These are phyloP conservation scores for Radiomyces spectabilis DNA, from an alignment of 192 early-diverging fungal genomes.

Conservation along the genomic window DNA sequence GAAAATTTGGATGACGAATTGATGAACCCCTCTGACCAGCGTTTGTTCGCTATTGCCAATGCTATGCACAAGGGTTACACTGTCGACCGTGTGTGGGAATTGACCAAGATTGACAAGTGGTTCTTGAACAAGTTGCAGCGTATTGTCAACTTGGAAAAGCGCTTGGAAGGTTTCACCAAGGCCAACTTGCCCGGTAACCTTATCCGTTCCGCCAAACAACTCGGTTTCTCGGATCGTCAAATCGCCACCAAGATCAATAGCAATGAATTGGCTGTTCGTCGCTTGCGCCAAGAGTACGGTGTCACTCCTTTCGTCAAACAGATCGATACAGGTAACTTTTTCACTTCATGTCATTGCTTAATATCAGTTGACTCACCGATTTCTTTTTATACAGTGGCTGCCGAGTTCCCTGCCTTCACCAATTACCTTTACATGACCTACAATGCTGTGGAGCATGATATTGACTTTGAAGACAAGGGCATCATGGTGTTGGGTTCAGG, in stretches of 20 bases:
- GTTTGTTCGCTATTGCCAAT: constrained; percentile 72
- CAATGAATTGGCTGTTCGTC: constrained; percentile 64
- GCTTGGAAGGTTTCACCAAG: constrained; percentile 31
- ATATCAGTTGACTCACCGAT: too few relatives aligned
- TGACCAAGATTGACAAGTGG: constrained; percentile 88
- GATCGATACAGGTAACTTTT: too few relatives aligned
- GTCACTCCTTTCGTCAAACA: constrained; percentile 89
- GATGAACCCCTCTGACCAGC: constrained; percentile 67
- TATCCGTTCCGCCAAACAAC: constrained; percentile 71
- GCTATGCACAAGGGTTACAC: constrained; percentile 54
- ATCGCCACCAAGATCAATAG: constrained; percentile 54
- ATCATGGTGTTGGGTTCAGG: constrained; percentile 96
- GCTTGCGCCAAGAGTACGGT: constrained; percentile 57
- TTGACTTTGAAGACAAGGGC: constrained; percentile 79
- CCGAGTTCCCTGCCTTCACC: constrained; percentile 93
- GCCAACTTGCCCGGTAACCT: constrained; percentile 40
- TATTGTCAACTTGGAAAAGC: constrained; percentile 55
- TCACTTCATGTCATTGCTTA: too few relatives aligned
- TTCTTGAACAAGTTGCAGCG: constrained; percentile 86
- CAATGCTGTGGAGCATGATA: constrained; percentile 82
- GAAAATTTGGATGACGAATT: constrained; percentile 58
- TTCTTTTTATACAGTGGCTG: constrained; percentile 78
- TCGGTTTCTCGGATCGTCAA: constrained; percentile 86
- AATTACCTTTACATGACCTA: constrained; percentile 99
- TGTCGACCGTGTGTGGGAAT: constrained; percentile 68